Evolutionary conservation across 768 basidiomycete species (phyloP), one percentile per base, ranked within the genome.

Genomic region (Hericium coralloides): DNA sequence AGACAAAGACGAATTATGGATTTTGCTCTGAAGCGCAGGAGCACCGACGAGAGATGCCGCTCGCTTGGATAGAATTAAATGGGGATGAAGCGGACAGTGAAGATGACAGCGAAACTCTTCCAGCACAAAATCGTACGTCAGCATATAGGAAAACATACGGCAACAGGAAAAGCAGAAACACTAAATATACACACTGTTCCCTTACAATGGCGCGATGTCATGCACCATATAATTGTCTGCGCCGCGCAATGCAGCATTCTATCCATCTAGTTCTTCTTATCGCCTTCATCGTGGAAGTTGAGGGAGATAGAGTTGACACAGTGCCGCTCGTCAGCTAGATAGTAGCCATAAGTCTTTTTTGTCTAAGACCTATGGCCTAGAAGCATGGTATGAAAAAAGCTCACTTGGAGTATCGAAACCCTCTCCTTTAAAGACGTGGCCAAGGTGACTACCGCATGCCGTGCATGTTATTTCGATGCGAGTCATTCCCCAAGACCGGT

Each of bases 371-470:
- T 17, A 12, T 8, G 7, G 15, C 15, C 22, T 15, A 17, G 47
- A 14, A 8, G 26, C 43, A 18, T 1, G 49, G 18, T 18, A 43
- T 22, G 57, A 41, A 55, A 48, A 17, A 25, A 50, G 18, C 6
- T 12, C 8, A 87, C 89, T 92, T 3, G 92, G 92, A 0, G 84
- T 92, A 5, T 72, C 56, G 70, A 80, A 93, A 2, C 87, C 87
- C 71, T 95, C 94, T 38, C 93, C 93, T 66, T 90, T 89, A 81
- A 98, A 98, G 41, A 98, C 89, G 67, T 98, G 94, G 4, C 95
- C 95, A 5, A 98, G 78, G 68, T 98, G 95, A 1, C 94, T 92
- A 9, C 91, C 92, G 65, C 94, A 95, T 2, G 91, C 88, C 17
- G 90, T 79, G 66, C 92, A 95, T 25, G 82, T 87, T 49, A 98